Evolutionary conservation across 257 asterid species (phyloP).

Genomic region (Solanum tarijense): DNA sequence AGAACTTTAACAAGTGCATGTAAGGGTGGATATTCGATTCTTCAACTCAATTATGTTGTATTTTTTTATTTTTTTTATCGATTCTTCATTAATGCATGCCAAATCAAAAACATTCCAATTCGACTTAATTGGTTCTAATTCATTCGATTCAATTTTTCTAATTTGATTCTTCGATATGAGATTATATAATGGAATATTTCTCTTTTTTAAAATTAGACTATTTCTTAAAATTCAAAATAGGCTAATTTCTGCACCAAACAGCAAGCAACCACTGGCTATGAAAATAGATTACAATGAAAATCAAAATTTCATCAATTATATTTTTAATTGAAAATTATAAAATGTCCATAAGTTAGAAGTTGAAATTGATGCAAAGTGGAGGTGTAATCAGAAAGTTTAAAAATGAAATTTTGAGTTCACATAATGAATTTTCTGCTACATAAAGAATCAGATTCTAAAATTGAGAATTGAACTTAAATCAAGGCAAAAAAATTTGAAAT

Average conservation of each 20-base stretch:
- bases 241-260: not conserved
- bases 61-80: not conserved
- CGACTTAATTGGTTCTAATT: not conserved
- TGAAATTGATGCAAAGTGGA: not conserved
- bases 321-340: not conserved
- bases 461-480: no score
- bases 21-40: no score
- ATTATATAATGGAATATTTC: no score
- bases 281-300: no score
- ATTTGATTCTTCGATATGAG: not conserved
- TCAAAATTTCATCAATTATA: not conserved
- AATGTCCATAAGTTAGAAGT: not conserved
- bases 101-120: no score
- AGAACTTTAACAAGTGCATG: no score
- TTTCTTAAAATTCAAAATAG: no score
- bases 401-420: not conserved
- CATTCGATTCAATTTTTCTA: no score
- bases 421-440: not conserved
- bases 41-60: no score
- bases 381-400: not conserved
- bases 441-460: not conserved
- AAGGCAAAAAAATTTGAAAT: no score
- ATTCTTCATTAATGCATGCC: not conserved
- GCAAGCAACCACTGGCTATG: no score
- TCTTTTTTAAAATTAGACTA: not conserved